phyloP scores from a whole-genome alignment of 495 filamentous ascomycete species.

The Tuber calosporum region DNA sequence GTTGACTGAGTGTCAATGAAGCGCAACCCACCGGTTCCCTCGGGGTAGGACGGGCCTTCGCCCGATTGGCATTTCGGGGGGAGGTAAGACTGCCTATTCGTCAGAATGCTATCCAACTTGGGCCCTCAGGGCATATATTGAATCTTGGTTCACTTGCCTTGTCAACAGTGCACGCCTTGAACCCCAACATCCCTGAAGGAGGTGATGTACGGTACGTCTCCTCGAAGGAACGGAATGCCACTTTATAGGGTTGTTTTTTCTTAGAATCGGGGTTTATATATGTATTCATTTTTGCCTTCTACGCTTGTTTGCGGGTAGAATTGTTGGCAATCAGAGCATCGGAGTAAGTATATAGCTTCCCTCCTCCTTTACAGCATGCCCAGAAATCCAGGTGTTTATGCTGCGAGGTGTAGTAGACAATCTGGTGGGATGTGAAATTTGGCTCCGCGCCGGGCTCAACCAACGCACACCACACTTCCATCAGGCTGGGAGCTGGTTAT shows the following conservation, averaged over 20 bases:
- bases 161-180: constrained; percentile 19
- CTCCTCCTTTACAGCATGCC: not conserved
- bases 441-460: constrained; percentile 30
- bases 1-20: constrained; percentile 77
- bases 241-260: not conserved
- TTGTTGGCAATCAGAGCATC: not conserved
- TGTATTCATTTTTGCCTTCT: not conserved
- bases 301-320: not conserved
- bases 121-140: constrained; percentile 9
- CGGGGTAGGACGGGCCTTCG: constrained; percentile 77
- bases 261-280: not conserved
- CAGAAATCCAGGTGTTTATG: not conserved
- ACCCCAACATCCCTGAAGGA: constrained; percentile 10
- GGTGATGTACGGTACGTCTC: not conserved
- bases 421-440: constrained; percentile 27
- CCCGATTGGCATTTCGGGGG: constrained; percentile 65
- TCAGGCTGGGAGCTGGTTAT: constrained; percentile 18
- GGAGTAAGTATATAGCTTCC: not conserved
- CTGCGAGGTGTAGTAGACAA: not conserved
- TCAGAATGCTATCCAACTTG: not conserved
- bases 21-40: constrained; percentile 60
- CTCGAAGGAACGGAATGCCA: not conserved
- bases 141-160: constrained; percentile 18
- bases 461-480: constrained; percentile 27
- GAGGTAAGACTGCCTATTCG: constrained; percentile 61